Evolutionary conservation across 2,329 filamentous ascomycete species (phyloP).

Genomic region (Tolypocladium amazonense): DNA sequence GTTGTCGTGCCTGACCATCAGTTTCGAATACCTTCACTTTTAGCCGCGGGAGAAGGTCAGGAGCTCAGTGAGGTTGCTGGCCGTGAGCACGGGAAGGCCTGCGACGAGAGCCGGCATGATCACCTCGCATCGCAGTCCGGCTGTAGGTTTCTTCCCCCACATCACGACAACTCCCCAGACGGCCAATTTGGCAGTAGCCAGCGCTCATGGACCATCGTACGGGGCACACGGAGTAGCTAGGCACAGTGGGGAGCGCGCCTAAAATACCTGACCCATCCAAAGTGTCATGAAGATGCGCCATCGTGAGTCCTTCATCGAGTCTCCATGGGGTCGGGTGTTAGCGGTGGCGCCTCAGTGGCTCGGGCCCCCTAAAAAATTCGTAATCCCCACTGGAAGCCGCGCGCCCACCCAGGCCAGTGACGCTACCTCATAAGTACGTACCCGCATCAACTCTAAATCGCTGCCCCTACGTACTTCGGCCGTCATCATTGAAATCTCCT

Average conservation of each 20-base stretch:
- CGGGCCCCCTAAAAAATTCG: neutral
- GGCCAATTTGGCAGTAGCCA: neutral
- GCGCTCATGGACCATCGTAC: neutral
- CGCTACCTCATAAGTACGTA: neutral
- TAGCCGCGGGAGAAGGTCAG: neutral
- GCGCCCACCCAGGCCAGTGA: neutral
- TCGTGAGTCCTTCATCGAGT: neutral
- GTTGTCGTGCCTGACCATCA: neutral
- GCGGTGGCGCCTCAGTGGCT: neutral
- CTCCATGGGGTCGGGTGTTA: neutral
- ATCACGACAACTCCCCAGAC: neutral
- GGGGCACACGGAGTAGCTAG: neutral
- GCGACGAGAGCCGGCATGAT: neutral
- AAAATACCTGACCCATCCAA: neutral
- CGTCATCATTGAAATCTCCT: neutral
- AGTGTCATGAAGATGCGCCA: neutral
- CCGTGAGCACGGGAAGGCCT: neutral
- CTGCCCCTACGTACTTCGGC: neutral
- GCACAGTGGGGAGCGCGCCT: neutral
- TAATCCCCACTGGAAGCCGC: neutral
- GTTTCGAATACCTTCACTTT: neutral
- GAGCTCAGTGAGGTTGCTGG: neutral
- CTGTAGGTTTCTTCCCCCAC: neutral
- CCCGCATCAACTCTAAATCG: neutral
- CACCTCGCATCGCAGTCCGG: neutral